These are phyloP conservation scores for Gracilariopsis chorda DNA, from an alignment of 23 red algal species.

Conservation along the genomic window DNA sequence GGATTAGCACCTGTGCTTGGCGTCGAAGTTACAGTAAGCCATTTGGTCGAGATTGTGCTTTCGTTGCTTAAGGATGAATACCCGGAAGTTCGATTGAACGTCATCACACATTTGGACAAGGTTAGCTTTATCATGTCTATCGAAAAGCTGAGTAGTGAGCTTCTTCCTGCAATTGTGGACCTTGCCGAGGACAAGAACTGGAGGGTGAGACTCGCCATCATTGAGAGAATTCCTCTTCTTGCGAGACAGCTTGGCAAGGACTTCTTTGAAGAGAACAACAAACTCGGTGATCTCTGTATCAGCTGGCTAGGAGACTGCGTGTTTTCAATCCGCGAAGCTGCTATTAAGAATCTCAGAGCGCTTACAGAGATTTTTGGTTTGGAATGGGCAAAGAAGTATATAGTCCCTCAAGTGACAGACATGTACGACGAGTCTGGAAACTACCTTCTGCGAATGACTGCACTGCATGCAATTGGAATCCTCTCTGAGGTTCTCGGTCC, in stretches of 20 bases:
- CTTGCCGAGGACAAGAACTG: conserved; percentile 98
- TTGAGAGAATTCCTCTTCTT: conserved; percentile 86
- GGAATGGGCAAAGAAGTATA: conserved; percentile 87
- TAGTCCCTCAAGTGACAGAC: conserved; percentile 72
- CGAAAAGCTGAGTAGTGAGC: conserved; percentile 80
- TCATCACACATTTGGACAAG: conserved; percentile 91
- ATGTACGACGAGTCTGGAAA: conserved; percentile 79
- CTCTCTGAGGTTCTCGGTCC: conserved; percentile 68
- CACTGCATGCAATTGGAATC: conserved; percentile 84
- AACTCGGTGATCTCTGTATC: conserved; percentile 89
- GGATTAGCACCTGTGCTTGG: conserved; percentile 88
- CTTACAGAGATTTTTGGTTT: conserved; percentile 88
- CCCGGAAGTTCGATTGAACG: conserved; percentile 92
- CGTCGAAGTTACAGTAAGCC: conserved; percentile 51
- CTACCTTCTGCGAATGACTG: conserved; percentile 94
- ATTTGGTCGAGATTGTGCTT: conserved; percentile 81
- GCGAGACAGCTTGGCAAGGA: conserved; percentile 84
- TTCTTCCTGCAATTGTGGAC: conserved; percentile 96
- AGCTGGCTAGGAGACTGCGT: conserved; percentile 92
- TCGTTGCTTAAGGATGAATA: conserved; percentile 93
- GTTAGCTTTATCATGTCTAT: conserved; percentile 89
- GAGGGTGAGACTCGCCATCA: conserved; percentile 91
- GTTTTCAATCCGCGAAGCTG: conserved; percentile 93
- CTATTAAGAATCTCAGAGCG: conserved; percentile 76
- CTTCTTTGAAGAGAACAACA: conserved; percentile 88